Conservation (phyloP, 768 basidiomycete genomes). For the Serpula lacrymans region DNA sequence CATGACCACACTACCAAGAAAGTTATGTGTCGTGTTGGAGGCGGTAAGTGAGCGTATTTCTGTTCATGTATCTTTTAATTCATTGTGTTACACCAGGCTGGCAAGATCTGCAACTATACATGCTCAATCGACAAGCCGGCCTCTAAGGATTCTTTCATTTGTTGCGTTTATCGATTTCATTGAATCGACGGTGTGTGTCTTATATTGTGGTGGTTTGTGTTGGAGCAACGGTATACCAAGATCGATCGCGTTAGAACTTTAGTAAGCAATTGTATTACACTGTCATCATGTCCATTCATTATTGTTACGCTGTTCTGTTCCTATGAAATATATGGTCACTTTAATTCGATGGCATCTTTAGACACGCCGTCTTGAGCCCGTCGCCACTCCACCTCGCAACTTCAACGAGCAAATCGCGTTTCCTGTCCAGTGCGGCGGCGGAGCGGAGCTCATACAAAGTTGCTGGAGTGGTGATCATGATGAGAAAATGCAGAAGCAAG, state of each 20-base stretch:
- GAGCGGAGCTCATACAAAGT: conserved; percentile 83
- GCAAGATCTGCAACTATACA: conserved; percentile 77
- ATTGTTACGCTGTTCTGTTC: conserved; percentile 17
- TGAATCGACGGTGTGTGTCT: conserved; percentile 4
- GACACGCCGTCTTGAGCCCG: conserved; percentile 68
- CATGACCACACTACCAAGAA: conserved; percentile 58
- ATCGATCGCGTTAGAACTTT: no score
- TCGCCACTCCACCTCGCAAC: conserved; percentile 88
- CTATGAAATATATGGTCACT: no score
- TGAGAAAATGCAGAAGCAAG: neutral
- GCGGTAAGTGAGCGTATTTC: conserved; percentile 49
- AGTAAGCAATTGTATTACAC: conserved; percentile 21
- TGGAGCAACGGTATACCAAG: no score
- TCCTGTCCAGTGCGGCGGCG: conserved; percentile 68
- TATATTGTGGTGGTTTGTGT: conserved; percentile 2
- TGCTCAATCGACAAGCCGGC: conserved; percentile 73
- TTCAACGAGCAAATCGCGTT: conserved; percentile 67
- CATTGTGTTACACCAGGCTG: conserved; percentile 45
- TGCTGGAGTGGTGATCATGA: conserved; percentile 37
- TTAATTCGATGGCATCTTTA: conserved; percentile 72
- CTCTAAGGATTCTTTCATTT: no score
- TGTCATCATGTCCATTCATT: conserved; percentile 13
- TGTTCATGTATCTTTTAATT: conserved; percentile 3
- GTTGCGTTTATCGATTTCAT: no score
- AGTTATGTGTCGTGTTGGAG: conserved; percentile 89